phyloP scores from a whole-genome alignment of 441 rosid species.

The Viola pubescens region DNA sequence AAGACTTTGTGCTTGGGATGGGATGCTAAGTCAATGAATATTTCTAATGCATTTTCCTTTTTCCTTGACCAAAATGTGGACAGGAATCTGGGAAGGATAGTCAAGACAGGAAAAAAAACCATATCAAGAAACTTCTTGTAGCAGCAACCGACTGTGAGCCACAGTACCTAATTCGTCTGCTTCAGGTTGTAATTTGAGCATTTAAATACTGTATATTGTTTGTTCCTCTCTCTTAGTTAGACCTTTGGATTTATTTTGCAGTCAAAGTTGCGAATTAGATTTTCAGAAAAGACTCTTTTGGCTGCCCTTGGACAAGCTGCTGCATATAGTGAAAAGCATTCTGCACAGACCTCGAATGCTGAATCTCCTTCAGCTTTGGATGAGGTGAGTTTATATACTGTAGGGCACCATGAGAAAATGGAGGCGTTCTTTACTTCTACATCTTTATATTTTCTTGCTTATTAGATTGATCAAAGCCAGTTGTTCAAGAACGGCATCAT shows the following conservation, averaged over 20 bases:
- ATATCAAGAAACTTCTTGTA: conserved; percentile 83
- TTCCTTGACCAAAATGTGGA: conserved; percentile 17
- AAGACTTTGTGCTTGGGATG: not conserved
- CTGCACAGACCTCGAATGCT: conserved; percentile 49
- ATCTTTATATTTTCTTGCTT: too few relatives aligned
- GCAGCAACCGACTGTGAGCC: conserved; percentile 95
- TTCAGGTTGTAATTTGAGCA: conserved; percentile 54
- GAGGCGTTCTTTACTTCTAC: too few relatives aligned
- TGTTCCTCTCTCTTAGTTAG: conserved; percentile 10
- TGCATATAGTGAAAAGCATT: conserved; percentile 56
- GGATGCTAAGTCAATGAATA: not conserved
- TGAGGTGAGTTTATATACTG: conserved; percentile 46
- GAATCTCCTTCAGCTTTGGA: conserved; percentile 56
- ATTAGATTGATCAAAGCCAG: too few relatives aligned
- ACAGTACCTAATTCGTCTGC: conserved; percentile 76
- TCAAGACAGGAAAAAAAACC: conserved; percentile 85
- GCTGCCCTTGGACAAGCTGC: conserved; percentile 95
- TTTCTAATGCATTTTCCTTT: conserved; percentile 5
- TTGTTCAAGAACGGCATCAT: too few relatives aligned
- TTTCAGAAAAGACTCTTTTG: conserved; percentile 78
- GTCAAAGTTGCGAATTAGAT: conserved; percentile 71
- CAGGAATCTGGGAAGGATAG: conserved; percentile 94
- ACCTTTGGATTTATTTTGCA: conserved; percentile 24
- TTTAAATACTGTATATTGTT: not conserved
- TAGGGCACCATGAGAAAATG: not conserved